A percentile compares a stretch with the other conserved stretches of the same genome.
phyloP scores from a whole-genome alignment of 306 rosid genomes.

The Medicago ruthenica region DNA sequence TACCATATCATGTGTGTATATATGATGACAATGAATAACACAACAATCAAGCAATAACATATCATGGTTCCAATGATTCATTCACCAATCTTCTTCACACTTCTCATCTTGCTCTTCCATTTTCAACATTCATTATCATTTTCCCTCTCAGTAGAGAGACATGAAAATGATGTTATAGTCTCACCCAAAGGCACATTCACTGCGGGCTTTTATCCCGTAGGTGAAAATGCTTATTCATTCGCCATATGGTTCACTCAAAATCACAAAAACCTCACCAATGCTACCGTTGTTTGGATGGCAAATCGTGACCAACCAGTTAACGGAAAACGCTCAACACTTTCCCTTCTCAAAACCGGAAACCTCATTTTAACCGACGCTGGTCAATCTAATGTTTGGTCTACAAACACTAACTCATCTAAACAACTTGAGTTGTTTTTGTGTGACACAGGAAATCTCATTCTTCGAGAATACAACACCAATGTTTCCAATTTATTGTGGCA shows the following conservation, averaged over 20 bases:
- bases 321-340: conserved; percentile 28
- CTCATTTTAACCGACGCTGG: background rate
- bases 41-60: no score
- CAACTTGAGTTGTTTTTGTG: background rate
- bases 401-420: background rate
- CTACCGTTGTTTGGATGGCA: conserved; percentile 36
- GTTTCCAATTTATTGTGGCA: conserved; percentile 2
- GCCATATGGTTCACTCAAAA: conserved; percentile 21
- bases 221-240: conserved; percentile 4
- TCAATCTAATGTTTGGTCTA: background rate
- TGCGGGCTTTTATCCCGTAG: conserved; percentile 15
- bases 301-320: conserved; percentile 24
- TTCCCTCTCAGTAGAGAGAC: conserved; percentile 9
- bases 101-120: background rate
- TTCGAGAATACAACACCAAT: background rate
- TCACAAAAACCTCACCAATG: background rate
- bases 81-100: background rate
- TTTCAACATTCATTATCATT: background rate
- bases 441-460: conserved; percentile 9
- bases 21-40: no score
- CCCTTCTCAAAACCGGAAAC: conserved; percentile 9
- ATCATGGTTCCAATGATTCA: no score
- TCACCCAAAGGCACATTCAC: background rate
- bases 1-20: no score
- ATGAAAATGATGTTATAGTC: background rate